These are phyloP conservation scores for Pythium oligandrum DNA, from an alignment of 352 stramenopile species.

Conservation along the genomic window DNA sequence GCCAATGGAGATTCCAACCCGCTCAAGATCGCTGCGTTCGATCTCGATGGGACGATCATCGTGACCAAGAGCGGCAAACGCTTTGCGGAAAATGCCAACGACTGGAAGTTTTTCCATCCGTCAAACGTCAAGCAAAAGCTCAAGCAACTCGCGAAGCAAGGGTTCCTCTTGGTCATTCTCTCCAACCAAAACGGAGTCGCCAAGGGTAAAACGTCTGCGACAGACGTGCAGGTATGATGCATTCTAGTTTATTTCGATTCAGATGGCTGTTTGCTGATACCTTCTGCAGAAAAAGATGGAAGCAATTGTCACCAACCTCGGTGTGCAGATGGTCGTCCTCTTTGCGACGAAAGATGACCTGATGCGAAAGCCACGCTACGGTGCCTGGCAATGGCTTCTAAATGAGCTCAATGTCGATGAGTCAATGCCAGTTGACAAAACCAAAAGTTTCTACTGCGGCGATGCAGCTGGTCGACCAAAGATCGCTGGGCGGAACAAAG, in stretches of 20 bases:
- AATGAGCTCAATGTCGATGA: conserved; percentile 20
- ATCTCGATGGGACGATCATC: conserved; percentile 81
- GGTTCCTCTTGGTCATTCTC: conserved; percentile 62
- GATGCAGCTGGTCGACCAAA: conserved; percentile 78
- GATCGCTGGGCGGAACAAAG: conserved; percentile 56
- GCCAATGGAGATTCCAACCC: neutral
- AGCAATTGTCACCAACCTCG: conserved; percentile 51
- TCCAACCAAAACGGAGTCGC: conserved; percentile 85
- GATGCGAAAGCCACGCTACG: conserved; percentile 75
- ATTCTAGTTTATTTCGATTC: conserved; percentile 2
- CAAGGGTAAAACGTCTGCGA: conserved; percentile 59
- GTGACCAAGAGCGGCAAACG: conserved; percentile 82
- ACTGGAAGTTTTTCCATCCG: conserved; percentile 80
- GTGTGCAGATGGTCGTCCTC: conserved; percentile 64
- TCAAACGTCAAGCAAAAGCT: conserved; percentile 50
- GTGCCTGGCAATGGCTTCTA: conserved; percentile 58
- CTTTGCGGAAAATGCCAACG: conserved; percentile 53
- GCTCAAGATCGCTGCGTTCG: conserved; percentile 70
- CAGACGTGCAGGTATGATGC: conserved; percentile 50
- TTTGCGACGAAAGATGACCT: conserved; percentile 66
- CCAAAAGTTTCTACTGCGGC: conserved; percentile 73
- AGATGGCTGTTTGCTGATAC: conserved; percentile 1
- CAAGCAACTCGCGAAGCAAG: conserved; percentile 30
- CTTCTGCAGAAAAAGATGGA: conserved; percentile 52
- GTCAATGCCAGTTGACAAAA: conserved; percentile 29